Evolutionary conservation across 2,329 filamentous ascomycete species (phyloP).

Genomic region (Aspergillus floridensis): DNA sequence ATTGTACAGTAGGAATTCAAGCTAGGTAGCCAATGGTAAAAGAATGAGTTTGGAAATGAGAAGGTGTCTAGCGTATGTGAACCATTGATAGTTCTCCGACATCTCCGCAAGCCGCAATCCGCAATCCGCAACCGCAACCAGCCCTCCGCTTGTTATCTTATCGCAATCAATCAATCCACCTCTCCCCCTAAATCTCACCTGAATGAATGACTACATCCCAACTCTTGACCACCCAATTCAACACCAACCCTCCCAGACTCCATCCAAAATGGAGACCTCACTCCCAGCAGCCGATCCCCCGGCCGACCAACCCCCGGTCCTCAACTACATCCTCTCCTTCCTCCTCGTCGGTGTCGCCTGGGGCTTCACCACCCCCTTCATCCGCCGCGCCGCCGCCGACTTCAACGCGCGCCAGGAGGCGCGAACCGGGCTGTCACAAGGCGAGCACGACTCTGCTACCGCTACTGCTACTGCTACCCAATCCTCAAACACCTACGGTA

Average conservation of each 20-base stretch:
- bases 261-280: background rate
- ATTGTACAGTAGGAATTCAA: too few relatives aligned
- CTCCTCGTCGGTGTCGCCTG: constrained; percentile 87
- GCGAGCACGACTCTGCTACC: background rate
- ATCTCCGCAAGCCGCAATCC: too few relatives aligned
- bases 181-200: background rate
- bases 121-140: too few relatives aligned
- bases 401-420: constrained; percentile 60
- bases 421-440: constrained; percentile 12
- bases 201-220: background rate
- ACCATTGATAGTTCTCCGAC: too few relatives aligned
- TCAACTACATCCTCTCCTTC: constrained; percentile 87
- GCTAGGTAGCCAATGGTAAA: too few relatives aligned
- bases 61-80: too few relatives aligned
- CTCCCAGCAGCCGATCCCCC: constrained; percentile 22
- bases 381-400: constrained; percentile 76
- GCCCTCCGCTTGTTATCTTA: background rate
- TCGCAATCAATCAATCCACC: background rate
- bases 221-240: background rate
- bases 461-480: background rate
- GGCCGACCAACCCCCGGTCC: constrained; percentile 37
- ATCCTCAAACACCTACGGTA: constrained; percentile 8
- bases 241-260: background rate
- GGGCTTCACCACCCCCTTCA: constrained; percentile 91
- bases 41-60: too few relatives aligned